Evolutionary conservation across 805 yeast genomes (phyloP).

Genomic region (Saturnispora zaruensis): DNA sequence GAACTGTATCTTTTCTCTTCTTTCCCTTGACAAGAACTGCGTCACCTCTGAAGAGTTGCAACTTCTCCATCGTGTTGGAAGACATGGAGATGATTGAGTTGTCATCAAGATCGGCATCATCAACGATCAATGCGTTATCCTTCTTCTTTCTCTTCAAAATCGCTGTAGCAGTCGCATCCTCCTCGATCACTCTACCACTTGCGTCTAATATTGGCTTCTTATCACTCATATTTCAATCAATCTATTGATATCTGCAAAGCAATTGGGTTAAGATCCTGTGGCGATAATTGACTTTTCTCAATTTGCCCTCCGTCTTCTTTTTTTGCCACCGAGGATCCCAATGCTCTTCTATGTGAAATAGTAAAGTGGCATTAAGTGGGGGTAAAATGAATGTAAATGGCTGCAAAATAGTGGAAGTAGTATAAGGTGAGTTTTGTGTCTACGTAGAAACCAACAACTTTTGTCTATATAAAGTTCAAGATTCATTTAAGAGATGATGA

Average conservation of each 20-base stretch:
- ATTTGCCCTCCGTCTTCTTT: neutral
- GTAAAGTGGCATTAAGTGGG: neutral
- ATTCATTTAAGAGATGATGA: neutral
- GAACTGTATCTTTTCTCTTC: conserved; percentile 94
- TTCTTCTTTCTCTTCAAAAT: conserved; percentile 96
- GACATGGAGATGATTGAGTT: conserved; percentile 94
- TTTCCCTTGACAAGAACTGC: conserved; percentile 96
- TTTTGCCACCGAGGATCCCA: neutral
- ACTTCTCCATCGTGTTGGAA: conserved; percentile 87
- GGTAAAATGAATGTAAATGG: too few species aligned
- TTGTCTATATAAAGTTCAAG: neutral
- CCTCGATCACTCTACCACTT: conserved; percentile 29
- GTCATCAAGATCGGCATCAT: conserved; percentile 95
- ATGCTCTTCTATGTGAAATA: neutral
- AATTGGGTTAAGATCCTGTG: neutral
- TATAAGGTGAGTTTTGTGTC: too few species aligned
- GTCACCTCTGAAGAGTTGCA: conserved; percentile 95
- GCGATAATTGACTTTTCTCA: conserved; percentile 5
- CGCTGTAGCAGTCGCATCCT: conserved; percentile 79
- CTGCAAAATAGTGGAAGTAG: neutral
- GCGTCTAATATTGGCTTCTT: conserved; percentile 32
- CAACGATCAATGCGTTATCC: conserved; percentile 87
- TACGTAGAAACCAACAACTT: too few species aligned
- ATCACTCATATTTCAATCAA: conserved; percentile 7
- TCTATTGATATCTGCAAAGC: neutral